phyloP scores from a whole-genome alignment of 192 early-diverging fungal species.

The Piromyces finnis region DNA sequence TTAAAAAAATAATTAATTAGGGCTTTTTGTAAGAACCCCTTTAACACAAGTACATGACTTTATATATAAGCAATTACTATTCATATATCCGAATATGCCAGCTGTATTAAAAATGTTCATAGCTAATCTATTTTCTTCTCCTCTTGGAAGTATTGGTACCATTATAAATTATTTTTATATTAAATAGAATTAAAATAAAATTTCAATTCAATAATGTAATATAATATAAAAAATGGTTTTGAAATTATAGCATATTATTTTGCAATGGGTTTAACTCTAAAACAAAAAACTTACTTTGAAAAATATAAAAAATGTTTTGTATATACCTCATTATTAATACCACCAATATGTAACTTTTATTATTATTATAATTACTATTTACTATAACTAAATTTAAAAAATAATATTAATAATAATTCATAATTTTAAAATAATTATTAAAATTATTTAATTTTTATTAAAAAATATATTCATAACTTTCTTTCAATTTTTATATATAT shows the following conservation, averaged over 20 bases:
- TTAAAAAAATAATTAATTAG: not conserved
- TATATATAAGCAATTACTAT: not conserved
- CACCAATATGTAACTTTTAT: not conserved
- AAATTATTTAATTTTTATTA: too few species aligned
- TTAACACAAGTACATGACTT: not conserved
- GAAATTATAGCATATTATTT: not conserved
- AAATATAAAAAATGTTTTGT: not conserved
- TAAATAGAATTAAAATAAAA: too few species aligned
- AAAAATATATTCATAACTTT: too few species aligned
- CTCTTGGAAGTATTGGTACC: not conserved
- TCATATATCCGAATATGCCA: not conserved
- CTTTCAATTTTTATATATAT: too few species aligned
- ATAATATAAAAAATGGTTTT: too few species aligned
- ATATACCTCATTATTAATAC: not conserved
- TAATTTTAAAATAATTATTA: too few species aligned
- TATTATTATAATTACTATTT: too few species aligned
- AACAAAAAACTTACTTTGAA: not conserved
- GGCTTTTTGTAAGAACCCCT: not conserved
- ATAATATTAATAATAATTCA: too few species aligned
- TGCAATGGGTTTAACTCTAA: not conserved
- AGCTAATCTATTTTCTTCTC: not conserved
- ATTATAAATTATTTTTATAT: too few species aligned
- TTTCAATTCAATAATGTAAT: too few species aligned
- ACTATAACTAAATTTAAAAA: too few species aligned
- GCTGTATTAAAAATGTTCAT: not conserved